Evolutionary conservation across 108 stramenopile species (phyloP), one percentile per base, ranked within the genome.

Genomic region (Parmales sp.): DNA sequence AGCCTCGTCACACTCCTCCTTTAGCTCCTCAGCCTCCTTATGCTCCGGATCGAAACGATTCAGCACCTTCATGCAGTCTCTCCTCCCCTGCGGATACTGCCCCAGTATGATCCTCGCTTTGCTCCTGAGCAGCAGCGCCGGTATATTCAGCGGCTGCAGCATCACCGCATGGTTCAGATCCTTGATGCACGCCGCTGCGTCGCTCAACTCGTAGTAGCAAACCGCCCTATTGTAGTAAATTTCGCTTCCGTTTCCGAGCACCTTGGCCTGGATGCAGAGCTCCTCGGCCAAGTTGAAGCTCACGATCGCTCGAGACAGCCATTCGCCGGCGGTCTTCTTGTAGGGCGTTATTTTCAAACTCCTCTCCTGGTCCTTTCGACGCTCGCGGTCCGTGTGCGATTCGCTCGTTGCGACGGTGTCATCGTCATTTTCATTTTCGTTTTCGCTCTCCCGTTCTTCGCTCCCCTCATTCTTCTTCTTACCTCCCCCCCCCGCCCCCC

Each of bases 61-160:
- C n/a, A 60, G 31, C 13, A 60, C 36, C 25, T 66, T 66, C 1
- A n/a, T 26, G 36, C 29, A 66, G 65, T 66, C 65, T 0, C 65
- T 16, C 8, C 38, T 43, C 2, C 20, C 65, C 65, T 66, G 38
- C 43, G 65, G 65, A 44, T 31, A 66, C 65, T 66, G 65, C 3
- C 65, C 65, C 23, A 66, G 28, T 4, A 19, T 3, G 5, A 38
- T 44, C 5, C 65, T 22, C 18, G 36, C 37, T 4, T 45, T 23
- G n/a, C 41, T 44, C 11, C 65, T 39, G 25, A 66, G 23, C 65
- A 43, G 26, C 2, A 66, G 65, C 5, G 36, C 29, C 3, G 65
- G 65, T 13, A 43, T 29, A 38, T 66, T 41, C 5, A 11, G 18
- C n/a, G 41, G 23, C 23, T 16, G 18, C 65, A 18, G 13, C 22